Percentiles rank a stretch among this genome's conserved stretches.
phyloP scores from a whole-genome alignment of 2,329 filamentous ascomycete genomes.

The Colletotrichum graminicola region DNA sequence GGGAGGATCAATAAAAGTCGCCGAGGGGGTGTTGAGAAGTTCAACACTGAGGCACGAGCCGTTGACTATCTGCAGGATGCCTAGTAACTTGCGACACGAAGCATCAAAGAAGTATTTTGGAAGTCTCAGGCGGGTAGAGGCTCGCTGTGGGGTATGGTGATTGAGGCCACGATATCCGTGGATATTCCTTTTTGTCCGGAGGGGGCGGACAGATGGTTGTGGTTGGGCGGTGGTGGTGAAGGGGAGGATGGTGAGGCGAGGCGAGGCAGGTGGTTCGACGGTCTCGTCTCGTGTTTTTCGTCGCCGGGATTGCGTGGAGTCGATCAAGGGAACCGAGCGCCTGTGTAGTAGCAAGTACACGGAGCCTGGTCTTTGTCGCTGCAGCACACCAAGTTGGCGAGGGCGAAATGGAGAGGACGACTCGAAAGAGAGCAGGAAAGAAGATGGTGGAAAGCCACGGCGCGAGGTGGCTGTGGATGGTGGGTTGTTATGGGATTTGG shows the following conservation, averaged over 20 bases:
- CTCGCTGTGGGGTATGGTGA: background rate
- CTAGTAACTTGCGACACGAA: constrained; percentile 48
- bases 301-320: constrained; percentile 33
- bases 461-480: constrained; percentile 25
- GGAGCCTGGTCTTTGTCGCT: constrained; percentile 1
- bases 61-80: constrained; percentile 48
- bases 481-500: constrained; percentile 40
- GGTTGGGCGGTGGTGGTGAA: background rate
- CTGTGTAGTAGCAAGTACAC: background rate
- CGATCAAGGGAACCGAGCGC: constrained; percentile 18
- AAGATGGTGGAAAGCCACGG: constrained; percentile 14
- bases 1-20: constrained; percentile 6
- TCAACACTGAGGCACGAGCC: constrained; percentile 43
- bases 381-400: background rate
- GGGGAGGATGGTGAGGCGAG: constrained; percentile 12
- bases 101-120: constrained; percentile 48
- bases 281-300: constrained; percentile 39
- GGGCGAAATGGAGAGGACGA: background rate
- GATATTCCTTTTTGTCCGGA: background rate
- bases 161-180: background rate
- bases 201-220: background rate
- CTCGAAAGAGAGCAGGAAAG: constrained; percentile 23
- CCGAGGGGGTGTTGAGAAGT: constrained; percentile 1
- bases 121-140: constrained; percentile 15
- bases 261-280: constrained; percentile 19